Conservation (phyloP, 495 filamentous ascomycete species). For the Alectoria sarmentosa region DNA sequence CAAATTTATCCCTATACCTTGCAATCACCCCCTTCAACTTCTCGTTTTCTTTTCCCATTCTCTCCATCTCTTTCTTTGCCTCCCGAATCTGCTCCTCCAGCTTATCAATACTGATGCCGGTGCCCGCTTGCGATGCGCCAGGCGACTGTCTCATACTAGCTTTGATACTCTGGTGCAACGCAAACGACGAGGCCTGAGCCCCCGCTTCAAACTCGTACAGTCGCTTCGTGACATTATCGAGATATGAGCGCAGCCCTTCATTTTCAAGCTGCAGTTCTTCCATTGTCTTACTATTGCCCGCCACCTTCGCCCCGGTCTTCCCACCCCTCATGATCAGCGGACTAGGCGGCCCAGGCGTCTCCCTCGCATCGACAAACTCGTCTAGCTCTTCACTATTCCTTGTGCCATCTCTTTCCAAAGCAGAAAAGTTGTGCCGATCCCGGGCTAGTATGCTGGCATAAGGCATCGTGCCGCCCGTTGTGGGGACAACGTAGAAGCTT, state of each 20-base stretch:
- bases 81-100: conserved; percentile 39
- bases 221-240: conserved; percentile 70
- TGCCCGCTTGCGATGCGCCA: conserved; percentile 28
- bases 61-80: conserved; percentile 49
- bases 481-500: conserved; percentile 92
- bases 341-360: conserved; percentile 48
- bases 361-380: conserved; percentile 81
- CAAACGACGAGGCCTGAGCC: conserved; percentile 72
- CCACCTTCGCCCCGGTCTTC: conserved; percentile 24
- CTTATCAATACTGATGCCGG: conserved; percentile 34
- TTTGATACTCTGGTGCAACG: conserved; percentile 71
- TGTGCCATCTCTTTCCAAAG: conserved; percentile 37
- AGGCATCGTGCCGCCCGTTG: conserved; percentile 77
- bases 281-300: conserved; percentile 46
- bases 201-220: conserved; percentile 81
- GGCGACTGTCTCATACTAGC: conserved; percentile 47
- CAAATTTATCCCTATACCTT: conserved; percentile 72
- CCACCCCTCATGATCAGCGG: conserved; percentile 34
- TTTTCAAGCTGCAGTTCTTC: conserved; percentile 86
- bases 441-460: conserved; percentile 82
- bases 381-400: conserved; percentile 54
- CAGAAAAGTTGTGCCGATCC: conserved; percentile 54
- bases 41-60: conserved; percentile 52
- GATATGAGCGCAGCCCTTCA: conserved; percentile 59
- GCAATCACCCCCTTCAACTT: conserved; percentile 58